These are phyloP conservation scores for Salix arbutifolia DNA, from an alignment of 345 rosid genomes.

Conservation along the genomic window DNA sequence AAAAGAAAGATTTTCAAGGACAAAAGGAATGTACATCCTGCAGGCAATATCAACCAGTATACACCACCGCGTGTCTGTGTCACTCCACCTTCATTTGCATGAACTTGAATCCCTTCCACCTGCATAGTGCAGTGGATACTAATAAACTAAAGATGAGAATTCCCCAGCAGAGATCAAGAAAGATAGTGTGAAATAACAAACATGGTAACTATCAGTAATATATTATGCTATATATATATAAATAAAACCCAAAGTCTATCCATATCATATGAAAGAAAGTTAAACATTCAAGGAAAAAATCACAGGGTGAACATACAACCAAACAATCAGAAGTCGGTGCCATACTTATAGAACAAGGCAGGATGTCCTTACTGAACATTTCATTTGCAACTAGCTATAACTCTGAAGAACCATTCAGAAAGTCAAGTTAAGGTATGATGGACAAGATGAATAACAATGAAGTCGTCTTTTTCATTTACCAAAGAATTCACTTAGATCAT, in stretches of 20 bases:
- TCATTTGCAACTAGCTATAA: neutral
- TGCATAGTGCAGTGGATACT: constrained; percentile 27
- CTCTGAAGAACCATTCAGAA: neutral
- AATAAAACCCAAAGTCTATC: neutral
- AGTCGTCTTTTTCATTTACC: neutral
- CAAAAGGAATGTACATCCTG: constrained; percentile 70
- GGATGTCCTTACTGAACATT: neutral
- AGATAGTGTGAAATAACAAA: neutral
- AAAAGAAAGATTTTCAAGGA: constrained; percentile 15
- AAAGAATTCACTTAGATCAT: neutral
- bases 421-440: neutral
- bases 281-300: neutral
- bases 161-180: neutral
- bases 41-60: constrained; percentile 92
- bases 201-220: too few species aligned
- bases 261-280: neutral
- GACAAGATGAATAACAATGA: neutral
- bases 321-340: neutral
- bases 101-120: constrained; percentile 96
- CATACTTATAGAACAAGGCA: neutral
- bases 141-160: neutral
- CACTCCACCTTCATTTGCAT: constrained; percentile 92
- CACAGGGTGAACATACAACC: neutral
- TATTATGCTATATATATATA: too few species aligned
- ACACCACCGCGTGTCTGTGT: constrained; percentile 92